Evolutionary conservation across 352 stramenopile genomes (phyloP), one percentile per base, ranked within the genome.

Genomic region (Blastocystis sp.): DNA sequence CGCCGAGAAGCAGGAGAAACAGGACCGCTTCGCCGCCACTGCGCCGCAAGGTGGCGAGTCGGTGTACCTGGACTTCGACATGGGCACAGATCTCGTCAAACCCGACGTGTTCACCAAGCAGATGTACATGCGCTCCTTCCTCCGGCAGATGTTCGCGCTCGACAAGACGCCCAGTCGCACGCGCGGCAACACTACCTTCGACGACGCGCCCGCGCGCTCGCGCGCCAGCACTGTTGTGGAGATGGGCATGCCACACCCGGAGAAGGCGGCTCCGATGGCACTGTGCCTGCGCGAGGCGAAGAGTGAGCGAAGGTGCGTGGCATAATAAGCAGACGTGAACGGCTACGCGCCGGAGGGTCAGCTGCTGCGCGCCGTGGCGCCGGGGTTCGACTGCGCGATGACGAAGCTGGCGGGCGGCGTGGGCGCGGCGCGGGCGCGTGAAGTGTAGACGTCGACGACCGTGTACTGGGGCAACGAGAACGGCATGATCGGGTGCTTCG

Each of bases 111-210:
- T 81, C 45, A 81, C 74, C 0, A 84, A 84, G 54, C 74, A 84
- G 38, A 84, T 84, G 74, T 84, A 84, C 45, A 84, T 84, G 74
- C 74, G 74, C 38, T 21, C 60, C 11, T 84, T 84, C 54, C 65
- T 84, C 17, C 74, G 74, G 7, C 57, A 84, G 34, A 59, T 68
- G 40, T 45, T 84, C 57, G 48, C 68, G 34, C 21, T 64, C 11
- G 74, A 84, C 42, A 84, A 84, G 57, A 59, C 21, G 1, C 21
- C 65, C 24, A 48, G 48, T 24, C 74, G 74, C 14, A 45, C 48
- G 14, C 74, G 74, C 28, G 6, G 65, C 1, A 59, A 28, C 0
- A 84, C 57, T 17, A 70, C 66, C 52, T 62, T 34, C 28, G 74
- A 84, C n/a, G 74, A 84, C 48, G 42, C 66, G 3, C 10, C 38